These are phyloP conservation scores for Taxawa tesnikishii DNA, from an alignment of 2,329 filamentous ascomycete species.

Conservation along the genomic window DNA sequence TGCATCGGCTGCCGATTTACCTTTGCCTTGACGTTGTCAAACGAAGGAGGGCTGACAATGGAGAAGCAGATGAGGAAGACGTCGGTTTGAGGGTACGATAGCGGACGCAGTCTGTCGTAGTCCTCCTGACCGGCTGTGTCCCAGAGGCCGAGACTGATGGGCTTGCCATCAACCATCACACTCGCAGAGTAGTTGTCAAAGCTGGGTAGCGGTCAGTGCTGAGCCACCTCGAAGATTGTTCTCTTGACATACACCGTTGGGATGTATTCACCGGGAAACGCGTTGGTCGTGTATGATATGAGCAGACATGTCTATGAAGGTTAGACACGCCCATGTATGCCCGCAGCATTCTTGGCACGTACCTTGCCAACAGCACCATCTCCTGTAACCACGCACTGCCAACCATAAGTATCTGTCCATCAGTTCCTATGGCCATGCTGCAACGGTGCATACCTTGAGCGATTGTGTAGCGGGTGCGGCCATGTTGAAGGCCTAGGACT, in stretches of 20 bases:
- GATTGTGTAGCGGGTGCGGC: slow-evolving; percentile 84
- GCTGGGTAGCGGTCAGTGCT: slow-evolving; percentile 33
- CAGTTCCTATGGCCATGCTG: slow-evolving; percentile 3
- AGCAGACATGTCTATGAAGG: slow-evolving; percentile 77
- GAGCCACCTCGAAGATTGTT: slow-evolving; percentile 3
- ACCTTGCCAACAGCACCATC: slow-evolving; percentile 99
- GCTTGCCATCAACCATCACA: slow-evolving; percentile 97
- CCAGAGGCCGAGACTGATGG: slow-evolving; percentile 91
- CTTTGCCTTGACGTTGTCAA: slow-evolving; percentile 70
- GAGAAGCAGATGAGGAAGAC: slow-evolving; percentile 99
- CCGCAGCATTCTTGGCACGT: slow-evolving; percentile 23
- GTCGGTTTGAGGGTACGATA: slow-evolving; percentile 96
- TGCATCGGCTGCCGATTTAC: slow-evolving; percentile 38
- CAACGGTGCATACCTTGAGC: slow-evolving; percentile 54
- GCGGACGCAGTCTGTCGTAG: slow-evolving; percentile 91
- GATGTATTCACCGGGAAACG: slow-evolving; percentile 99
- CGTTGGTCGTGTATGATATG: slow-evolving; percentile 98
- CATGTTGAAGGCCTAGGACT: too few relatives aligned
- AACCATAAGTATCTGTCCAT: slow-evolving; percentile 9
- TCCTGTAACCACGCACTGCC: slow-evolving; percentile 92
- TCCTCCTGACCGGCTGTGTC: slow-evolving; percentile 99
- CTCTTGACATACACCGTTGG: slow-evolving; percentile 68
- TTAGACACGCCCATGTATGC: slow-evolving; percentile 8
- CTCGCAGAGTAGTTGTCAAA: slow-evolving; percentile 99
- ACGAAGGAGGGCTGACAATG: slow-evolving; percentile 91